These are phyloP conservation scores for Pleurostoma richardsiae DNA, from an alignment of 2,329 filamentous ascomycete species.

Conservation along the genomic window DNA sequence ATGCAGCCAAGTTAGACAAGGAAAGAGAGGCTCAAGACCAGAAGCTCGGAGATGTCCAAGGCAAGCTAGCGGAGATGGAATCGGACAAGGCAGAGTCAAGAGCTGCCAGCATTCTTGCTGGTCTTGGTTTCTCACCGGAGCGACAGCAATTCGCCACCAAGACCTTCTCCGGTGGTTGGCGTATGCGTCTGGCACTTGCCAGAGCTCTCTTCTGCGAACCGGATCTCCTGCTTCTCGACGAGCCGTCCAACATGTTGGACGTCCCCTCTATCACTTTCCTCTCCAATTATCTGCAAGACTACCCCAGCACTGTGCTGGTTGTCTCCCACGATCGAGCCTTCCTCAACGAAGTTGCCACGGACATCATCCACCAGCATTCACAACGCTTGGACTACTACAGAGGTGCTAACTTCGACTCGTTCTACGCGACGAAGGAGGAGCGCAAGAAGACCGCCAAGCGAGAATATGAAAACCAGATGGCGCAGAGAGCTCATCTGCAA, in stretches of 20 bases:
- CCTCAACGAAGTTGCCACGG: conserved; percentile 97
- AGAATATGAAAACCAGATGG: conserved; percentile 99
- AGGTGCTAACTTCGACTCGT: conserved; percentile 92
- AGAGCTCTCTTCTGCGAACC: conserved; percentile 97
- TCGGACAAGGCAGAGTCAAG: conserved; percentile 96
- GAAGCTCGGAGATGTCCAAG: conserved; percentile 85
- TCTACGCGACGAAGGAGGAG: conserved; percentile 97
- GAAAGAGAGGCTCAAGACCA: conserved; percentile 88
- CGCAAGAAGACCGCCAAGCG: conserved; percentile 93
- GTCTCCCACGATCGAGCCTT: conserved; percentile 99
- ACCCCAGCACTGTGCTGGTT: conserved; percentile 91
- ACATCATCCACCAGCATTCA: conserved; percentile 98
- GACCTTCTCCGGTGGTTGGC: conserved; percentile 99
- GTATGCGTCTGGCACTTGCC: conserved; percentile 93
- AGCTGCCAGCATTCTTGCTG: conserved; percentile 91
- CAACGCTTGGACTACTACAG: conserved; percentile 98
- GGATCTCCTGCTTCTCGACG: conserved; percentile 90
- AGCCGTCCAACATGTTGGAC: conserved; percentile 99
- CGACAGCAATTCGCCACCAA: conserved; percentile 89
- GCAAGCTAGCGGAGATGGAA: conserved; percentile 95
- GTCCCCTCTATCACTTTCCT: conserved; percentile 99
- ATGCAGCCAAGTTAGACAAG: conserved; percentile 78
- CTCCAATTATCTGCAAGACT: conserved; percentile 87
- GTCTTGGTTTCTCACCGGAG: conserved; percentile 93
- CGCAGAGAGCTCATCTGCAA: conserved; percentile 85